These are phyloP conservation scores for Fomitopsis pulvina DNA, from an alignment of 768 basidiomycete species.

Conservation along the genomic window DNA sequence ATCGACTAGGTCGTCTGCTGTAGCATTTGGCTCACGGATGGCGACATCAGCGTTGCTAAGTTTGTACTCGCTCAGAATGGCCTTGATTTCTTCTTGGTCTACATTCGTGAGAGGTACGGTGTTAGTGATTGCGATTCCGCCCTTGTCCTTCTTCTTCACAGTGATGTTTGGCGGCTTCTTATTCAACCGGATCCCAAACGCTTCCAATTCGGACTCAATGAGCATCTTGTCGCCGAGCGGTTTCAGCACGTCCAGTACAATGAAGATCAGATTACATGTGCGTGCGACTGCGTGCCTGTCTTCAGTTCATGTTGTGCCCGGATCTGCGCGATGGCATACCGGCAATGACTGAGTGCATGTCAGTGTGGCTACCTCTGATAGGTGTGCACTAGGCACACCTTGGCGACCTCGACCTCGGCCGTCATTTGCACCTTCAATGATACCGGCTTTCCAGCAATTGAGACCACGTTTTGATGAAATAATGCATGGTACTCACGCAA, in stretches of 20 bases:
- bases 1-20: constrained; percentile 94
- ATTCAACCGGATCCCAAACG: constrained; percentile 96
- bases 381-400: constrained; percentile 38
- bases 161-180: constrained; percentile 86
- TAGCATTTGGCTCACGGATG: constrained; percentile 88
- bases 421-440: constrained; percentile 96
- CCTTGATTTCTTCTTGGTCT: constrained; percentile 94
- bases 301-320: constrained; percentile 3
- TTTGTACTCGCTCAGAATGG: constrained; percentile 88
- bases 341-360: constrained; percentile 52
- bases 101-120: constrained; percentile 95
- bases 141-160: constrained; percentile 84
- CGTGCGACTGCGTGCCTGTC: constrained; percentile 67
- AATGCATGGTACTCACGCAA: constrained; percentile 50
- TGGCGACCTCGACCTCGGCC: constrained; percentile 95
- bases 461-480: constrained; percentile 6
- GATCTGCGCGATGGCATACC: constrained; percentile 37
- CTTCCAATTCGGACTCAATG: constrained; percentile 90
- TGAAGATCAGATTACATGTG: constrained; percentile 97
- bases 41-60: constrained; percentile 86
- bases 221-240: constrained; percentile 93
- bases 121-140: constrained; percentile 91
- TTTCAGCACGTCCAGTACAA: constrained; percentile 96
- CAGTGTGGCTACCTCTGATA: background rate
- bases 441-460: constrained; percentile 60